Evolutionary conservation across 2,329 filamentous ascomycete species (phyloP).

Genomic region (Acephala macrosclerotiorum): DNA sequence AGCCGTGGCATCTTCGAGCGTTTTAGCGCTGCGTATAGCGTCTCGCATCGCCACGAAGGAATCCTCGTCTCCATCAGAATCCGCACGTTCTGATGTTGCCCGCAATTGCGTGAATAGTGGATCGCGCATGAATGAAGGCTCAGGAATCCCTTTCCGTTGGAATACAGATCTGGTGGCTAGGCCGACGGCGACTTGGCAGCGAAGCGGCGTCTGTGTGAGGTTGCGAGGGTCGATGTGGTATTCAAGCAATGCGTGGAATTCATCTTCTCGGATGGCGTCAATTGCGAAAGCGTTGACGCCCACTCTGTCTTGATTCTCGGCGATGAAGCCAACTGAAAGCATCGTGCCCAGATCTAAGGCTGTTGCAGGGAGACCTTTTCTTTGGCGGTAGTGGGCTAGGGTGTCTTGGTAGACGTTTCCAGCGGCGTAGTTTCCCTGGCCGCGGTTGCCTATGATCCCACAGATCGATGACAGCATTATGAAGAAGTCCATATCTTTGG

Average conservation of each 20-base stretch:
- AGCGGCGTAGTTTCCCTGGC: constrained; percentile 35
- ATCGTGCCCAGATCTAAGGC: constrained; percentile 21
- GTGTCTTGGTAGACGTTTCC: constrained; percentile 17
- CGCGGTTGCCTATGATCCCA: constrained; percentile 36
- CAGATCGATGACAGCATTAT: constrained; percentile 13
- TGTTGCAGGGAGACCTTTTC: constrained; percentile 16
- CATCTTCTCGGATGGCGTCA: neutral
- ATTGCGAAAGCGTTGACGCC: neutral
- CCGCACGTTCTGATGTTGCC: too few relatives aligned
- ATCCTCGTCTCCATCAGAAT: neutral
- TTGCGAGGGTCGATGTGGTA: neutral
- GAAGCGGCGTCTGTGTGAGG: neutral
- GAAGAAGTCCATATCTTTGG: constrained; percentile 46
- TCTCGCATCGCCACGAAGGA: neutral
- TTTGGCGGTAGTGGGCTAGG: constrained; percentile 24
- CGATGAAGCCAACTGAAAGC: neutral
- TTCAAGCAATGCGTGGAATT: constrained; percentile 12
- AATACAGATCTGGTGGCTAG: neutral
- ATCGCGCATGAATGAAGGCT: too few relatives aligned
- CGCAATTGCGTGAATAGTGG: neutral
- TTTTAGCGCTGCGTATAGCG: neutral
- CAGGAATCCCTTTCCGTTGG: too few relatives aligned
- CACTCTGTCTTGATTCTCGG: constrained; percentile 2
- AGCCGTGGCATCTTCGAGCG: constrained; percentile 10
- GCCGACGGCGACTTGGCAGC: constrained; percentile 3